Conservation (phyloP, 179 eudicot genomes). For the Pouteria campechiana region DNA sequence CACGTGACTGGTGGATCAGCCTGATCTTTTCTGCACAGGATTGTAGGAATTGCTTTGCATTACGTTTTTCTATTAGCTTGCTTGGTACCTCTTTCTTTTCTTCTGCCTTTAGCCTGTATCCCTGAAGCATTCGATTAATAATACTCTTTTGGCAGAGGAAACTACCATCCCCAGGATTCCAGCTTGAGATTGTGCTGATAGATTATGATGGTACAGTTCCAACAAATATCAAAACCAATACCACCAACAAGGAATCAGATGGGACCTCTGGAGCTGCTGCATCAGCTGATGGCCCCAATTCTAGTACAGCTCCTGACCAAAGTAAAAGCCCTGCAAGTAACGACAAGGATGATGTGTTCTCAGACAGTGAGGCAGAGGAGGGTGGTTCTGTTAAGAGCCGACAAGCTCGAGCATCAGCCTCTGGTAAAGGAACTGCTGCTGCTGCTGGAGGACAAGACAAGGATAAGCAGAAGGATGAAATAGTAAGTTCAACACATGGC, state of each 20-base stretch:
- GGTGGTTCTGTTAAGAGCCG: constrained; percentile 28
- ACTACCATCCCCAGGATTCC: constrained; percentile 96
- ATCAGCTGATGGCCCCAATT: constrained; percentile 16
- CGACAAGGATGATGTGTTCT: constrained; percentile 78
- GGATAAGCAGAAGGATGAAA: constrained; percentile 11
- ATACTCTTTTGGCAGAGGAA: constrained; percentile 64
- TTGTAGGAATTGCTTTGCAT: too few relatives aligned
- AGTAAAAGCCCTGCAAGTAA: constrained; percentile 24
- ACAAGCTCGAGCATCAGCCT: constrained; percentile 18
- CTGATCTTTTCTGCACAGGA: too few relatives aligned
- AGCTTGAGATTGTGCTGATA: constrained; percentile 82
- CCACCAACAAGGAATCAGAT: constrained; percentile 21
- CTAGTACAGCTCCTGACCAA: constrained; percentile 15
- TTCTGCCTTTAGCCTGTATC: too few relatives aligned
- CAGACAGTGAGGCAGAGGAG: constrained; percentile 67
- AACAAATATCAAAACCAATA: constrained; percentile 28
- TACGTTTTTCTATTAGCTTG: too few relatives aligned
- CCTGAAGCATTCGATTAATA: too few relatives aligned
- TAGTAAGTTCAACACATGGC: constrained; percentile 30
- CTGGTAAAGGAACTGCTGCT: constrained; percentile 10
- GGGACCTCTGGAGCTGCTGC: constrained; percentile 25
- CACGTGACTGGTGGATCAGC: too few relatives aligned
- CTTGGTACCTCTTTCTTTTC: too few relatives aligned
- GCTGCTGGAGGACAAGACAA: constrained; percentile 18
- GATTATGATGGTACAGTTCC: constrained; percentile 45